These are phyloP conservation scores for Biscogniauxia mediterranea DNA, from an alignment of 2,329 filamentous ascomycete genomes.

Conservation along the genomic window DNA sequence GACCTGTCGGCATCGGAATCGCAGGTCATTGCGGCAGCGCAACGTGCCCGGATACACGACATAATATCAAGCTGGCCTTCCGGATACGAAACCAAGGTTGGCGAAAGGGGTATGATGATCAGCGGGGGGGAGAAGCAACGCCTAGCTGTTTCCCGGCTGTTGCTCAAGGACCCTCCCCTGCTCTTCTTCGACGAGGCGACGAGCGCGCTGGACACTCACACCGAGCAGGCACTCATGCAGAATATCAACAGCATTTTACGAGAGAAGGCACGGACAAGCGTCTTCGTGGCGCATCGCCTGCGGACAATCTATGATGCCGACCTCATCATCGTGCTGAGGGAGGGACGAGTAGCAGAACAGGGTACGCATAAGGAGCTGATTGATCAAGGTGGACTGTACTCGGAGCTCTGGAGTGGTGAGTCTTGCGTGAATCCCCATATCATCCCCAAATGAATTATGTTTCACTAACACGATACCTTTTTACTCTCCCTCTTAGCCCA, in stretches of 20 bases:
- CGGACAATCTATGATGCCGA: constrained; percentile 93
- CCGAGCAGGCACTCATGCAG: constrained; percentile 82
- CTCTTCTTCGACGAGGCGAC: constrained; percentile 97
- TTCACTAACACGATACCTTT: neutral
- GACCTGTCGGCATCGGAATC: constrained; percentile 73
- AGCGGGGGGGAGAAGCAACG: constrained; percentile 93
- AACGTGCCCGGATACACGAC: constrained; percentile 80
- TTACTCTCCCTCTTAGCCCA: constrained; percentile 42
- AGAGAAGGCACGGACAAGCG: constrained; percentile 84
- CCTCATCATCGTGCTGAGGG: constrained; percentile 84
- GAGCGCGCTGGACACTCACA: constrained; percentile 87
- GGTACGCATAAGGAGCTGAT: constrained; percentile 86
- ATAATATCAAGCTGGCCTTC: constrained; percentile 77
- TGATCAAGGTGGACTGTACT: constrained; percentile 75
- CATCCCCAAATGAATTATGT: neutral
- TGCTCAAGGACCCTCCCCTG: constrained; percentile 85
- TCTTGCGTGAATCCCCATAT: constrained; percentile 15
- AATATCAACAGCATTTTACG: constrained; percentile 92
- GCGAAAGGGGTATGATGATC: constrained; percentile 95
- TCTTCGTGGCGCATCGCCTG: constrained; percentile 90
- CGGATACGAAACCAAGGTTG: constrained; percentile 89
- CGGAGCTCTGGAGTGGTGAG: constrained; percentile 86
- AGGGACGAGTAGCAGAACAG: constrained; percentile 81
- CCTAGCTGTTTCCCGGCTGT: constrained; percentile 75
- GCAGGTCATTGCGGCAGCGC: constrained; percentile 73